These are phyloP conservation scores for Fusarium chlamydosporum DNA, from an alignment of 2,329 filamentous ascomycete species.

Conservation along the genomic window DNA sequence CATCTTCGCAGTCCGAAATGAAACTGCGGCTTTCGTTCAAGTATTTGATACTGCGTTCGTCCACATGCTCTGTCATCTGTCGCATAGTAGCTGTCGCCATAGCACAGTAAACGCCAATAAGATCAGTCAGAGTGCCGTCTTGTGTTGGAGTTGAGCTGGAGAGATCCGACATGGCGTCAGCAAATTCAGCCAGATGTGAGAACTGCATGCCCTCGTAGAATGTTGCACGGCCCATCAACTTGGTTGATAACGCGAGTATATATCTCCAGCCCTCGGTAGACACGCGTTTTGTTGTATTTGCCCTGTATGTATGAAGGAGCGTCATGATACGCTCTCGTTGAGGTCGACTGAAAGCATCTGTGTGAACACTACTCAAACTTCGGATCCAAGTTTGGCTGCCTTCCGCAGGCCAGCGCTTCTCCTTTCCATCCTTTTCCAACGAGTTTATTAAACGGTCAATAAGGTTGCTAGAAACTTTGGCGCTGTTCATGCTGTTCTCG, in stretches of 20 bases:
- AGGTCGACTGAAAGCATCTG: slow-evolving; percentile 59
- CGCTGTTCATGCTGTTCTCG: slow-evolving; percentile 57
- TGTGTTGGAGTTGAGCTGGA: slow-evolving; percentile 45
- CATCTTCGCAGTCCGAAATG: slow-evolving; percentile 45
- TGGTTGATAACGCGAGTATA: slow-evolving; percentile 62
- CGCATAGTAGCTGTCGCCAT: slow-evolving; percentile 55
- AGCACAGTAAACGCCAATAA: slow-evolving; percentile 53
- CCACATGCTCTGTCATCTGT: slow-evolving; percentile 62
- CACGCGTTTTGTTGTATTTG: slow-evolving; percentile 47
- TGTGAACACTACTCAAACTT: slow-evolving; percentile 54
- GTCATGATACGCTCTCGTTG: slow-evolving; percentile 62
- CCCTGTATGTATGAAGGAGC: slow-evolving; percentile 51
- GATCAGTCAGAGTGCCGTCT: slow-evolving; percentile 51
- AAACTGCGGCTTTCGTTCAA: slow-evolving; percentile 53
- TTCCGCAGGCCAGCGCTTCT: slow-evolving; percentile 54
- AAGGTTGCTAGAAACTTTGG: slow-evolving; percentile 52
- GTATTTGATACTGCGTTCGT: slow-evolving; percentile 60
- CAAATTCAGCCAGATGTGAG: slow-evolving; percentile 54
- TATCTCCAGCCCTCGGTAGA: slow-evolving; percentile 54
- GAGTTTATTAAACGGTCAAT: slow-evolving; percentile 53
- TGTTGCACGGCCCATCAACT: slow-evolving; percentile 65
- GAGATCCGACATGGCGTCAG: slow-evolving; percentile 53
- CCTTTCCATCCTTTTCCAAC: slow-evolving; percentile 50
- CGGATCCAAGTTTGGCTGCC: slow-evolving; percentile 52
- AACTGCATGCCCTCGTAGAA: slow-evolving; percentile 65